phyloP scores from a whole-genome alignment of 352 stramenopile species.

The Globisporangium echinulatum region DNA sequence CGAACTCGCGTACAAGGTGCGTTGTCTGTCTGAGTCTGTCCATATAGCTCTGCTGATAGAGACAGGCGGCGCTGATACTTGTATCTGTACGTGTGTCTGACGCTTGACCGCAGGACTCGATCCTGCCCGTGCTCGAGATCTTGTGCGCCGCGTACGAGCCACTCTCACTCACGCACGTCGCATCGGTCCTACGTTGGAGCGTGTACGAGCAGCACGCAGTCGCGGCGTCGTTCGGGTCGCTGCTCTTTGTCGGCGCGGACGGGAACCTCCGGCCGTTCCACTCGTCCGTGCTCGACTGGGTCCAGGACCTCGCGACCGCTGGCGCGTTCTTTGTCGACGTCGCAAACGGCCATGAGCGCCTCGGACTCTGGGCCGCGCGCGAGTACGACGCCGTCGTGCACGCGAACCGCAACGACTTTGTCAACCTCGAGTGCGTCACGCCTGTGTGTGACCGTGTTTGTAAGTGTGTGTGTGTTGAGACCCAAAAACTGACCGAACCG shows the following conservation, averaged over 20 bases:
- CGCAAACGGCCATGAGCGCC: slow-evolving; percentile 42
- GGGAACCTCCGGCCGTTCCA: slow-evolving; percentile 58
- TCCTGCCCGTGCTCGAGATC: slow-evolving; percentile 64
- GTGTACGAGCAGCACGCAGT: slow-evolving; percentile 60
- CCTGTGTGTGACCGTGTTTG: not conserved
- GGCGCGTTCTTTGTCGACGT: slow-evolving; percentile 48
- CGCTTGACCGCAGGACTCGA: slow-evolving; percentile 16
- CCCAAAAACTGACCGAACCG: no score
- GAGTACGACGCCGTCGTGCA: slow-evolving; percentile 46
- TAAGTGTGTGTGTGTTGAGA: not conserved
- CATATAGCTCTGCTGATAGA: not conserved
- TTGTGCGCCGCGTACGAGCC: slow-evolving; percentile 65
- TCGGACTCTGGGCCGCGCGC: slow-evolving; percentile 51
- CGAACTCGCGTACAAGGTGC: slow-evolving; percentile 38
- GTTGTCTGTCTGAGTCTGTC: not conserved
- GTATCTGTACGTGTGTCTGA: not conserved
- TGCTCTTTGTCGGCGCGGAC: slow-evolving; percentile 48
- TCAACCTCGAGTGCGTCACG: slow-evolving; percentile 58
- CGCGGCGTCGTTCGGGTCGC: slow-evolving; percentile 35
- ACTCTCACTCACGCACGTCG: slow-evolving; percentile 32
- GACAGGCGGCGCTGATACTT: not conserved
- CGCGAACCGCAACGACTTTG: slow-evolving; percentile 46
- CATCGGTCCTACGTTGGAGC: slow-evolving; percentile 45
- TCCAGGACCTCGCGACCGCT: slow-evolving; percentile 43
- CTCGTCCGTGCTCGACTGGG: slow-evolving; percentile 68